These are phyloP conservation scores for Salvia hispanica DNA, from an alignment of 257 asterid genomes.

Conservation along the genomic window DNA sequence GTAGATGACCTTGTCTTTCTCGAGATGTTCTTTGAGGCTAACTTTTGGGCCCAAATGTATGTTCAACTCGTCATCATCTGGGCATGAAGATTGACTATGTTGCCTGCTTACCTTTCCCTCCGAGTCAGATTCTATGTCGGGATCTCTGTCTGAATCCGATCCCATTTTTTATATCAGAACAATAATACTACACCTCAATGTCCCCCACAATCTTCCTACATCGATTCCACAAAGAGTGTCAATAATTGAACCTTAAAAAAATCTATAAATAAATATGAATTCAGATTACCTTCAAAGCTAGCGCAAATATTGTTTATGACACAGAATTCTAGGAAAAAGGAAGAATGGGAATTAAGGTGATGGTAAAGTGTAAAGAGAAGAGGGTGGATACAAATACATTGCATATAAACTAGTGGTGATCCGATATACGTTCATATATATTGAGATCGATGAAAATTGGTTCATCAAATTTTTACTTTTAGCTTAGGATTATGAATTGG, in stretches of 20 bases:
- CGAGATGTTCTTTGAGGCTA: constrained; percentile 53
- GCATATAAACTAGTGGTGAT: constrained; percentile 36
- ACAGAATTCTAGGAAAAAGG: background rate
- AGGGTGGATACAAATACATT: background rate
- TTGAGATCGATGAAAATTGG: background rate
- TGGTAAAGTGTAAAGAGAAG: background rate
- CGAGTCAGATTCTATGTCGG: constrained; percentile 34
- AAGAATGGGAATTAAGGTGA: background rate
- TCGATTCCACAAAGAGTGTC: background rate
- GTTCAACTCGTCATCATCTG: constrained; percentile 43
- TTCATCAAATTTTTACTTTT: constrained; percentile 3
- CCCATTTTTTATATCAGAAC: constrained; percentile 28
- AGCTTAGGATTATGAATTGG: too few relatives aligned
- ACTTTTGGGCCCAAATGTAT: constrained; percentile 48
- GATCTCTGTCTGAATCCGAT: constrained; percentile 37
- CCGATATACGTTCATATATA: constrained; percentile 28
- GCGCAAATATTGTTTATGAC: background rate
- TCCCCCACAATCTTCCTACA: constrained; percentile 29
- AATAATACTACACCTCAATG: background rate
- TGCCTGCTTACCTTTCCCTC: constrained; percentile 40
- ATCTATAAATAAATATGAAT: too few relatives aligned
- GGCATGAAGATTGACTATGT: constrained; percentile 34
- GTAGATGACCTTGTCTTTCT: constrained; percentile 48
- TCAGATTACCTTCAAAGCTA: constrained; percentile 17
- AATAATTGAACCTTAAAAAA: background rate